These are phyloP conservation scores for Collariella sp. DNA, from an alignment of 495 filamentous ascomycete genomes.

Conservation along the genomic window DNA sequence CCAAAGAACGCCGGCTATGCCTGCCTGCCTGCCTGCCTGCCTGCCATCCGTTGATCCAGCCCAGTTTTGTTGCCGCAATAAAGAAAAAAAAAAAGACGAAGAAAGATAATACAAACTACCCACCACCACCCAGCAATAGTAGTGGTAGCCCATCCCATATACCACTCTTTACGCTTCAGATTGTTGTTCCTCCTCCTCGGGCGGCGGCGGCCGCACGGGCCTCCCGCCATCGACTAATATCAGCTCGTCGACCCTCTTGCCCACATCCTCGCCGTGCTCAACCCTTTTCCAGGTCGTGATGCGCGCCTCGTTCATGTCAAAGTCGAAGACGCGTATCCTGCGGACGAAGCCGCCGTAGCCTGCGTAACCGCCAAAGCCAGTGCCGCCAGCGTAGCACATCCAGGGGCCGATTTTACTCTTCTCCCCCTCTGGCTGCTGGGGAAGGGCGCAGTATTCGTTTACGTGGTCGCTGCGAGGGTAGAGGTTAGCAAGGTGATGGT, in stretches of 20 bases:
- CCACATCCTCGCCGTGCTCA: conserved; percentile 66
- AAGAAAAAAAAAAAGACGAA: too few relatives aligned
- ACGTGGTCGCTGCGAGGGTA: conserved; percentile 65
- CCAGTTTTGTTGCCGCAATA: too few relatives aligned
- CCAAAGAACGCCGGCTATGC: too few relatives aligned
- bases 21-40: too few relatives aligned
- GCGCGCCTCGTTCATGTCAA: conserved; percentile 78
- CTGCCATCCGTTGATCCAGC: too few relatives aligned
- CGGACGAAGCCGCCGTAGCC: conserved; percentile 80
- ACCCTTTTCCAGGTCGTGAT: conserved; percentile 89
- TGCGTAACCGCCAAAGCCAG: conserved; percentile 88
- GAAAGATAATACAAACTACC: too few relatives aligned
- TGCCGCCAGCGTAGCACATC: conserved; percentile 95
- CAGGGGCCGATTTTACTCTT: conserved; percentile 65
- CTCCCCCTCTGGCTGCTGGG: conserved; percentile 38
- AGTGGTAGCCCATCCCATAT: too few relatives aligned
- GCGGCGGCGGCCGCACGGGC: conserved; percentile 38
- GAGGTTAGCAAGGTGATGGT: conserved; percentile 7
- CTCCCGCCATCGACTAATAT: conserved; percentile 77
- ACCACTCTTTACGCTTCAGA: background rate
- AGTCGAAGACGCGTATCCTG: conserved; percentile 78
- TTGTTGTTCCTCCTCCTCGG: background rate
- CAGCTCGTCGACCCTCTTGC: conserved; percentile 68
- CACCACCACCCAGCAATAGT: too few relatives aligned
- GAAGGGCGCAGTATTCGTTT: conserved; percentile 88